Conservation (phyloP, 306 rosid species). For the Lathyrus oleraceus region DNA sequence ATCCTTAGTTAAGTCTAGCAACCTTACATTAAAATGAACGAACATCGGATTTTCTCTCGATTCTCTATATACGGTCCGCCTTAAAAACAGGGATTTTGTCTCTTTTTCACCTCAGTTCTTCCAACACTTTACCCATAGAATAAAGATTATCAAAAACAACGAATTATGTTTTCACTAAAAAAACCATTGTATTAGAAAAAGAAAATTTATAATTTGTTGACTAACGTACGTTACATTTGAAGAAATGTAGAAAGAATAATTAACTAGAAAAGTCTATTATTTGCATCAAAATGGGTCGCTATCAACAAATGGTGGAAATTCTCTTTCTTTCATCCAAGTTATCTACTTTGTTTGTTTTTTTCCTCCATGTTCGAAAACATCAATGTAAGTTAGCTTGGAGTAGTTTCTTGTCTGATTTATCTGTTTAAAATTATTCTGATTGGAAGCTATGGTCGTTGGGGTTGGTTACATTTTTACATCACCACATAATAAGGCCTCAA, state of each 20-base stretch:
- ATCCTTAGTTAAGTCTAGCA: background rate
- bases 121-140: background rate
- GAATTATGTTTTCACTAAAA: background rate
- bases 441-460: conserved; percentile 20
- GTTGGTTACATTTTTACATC: background rate
- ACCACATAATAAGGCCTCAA: background rate
- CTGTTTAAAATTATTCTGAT: background rate
- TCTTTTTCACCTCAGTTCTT: background rate
- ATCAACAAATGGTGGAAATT: conserved; percentile 29
- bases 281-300: background rate
- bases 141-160: background rate
- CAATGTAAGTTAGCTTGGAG: conserved; percentile 21
- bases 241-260: background rate
- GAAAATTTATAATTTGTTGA: background rate
- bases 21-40: background rate
- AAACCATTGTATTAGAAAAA: background rate
- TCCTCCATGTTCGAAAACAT: conserved; percentile 21
- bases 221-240: background rate
- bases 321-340: conserved; percentile 18
- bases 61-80: background rate
- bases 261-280: background rate
- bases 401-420: conserved; percentile 36
- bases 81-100: background rate
- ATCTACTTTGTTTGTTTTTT: conserved; percentile 28
- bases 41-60: background rate